Base-by-base conservation (phyloP, 257 asterid genomes). In the Nicotiana sylvestris region DNA sequence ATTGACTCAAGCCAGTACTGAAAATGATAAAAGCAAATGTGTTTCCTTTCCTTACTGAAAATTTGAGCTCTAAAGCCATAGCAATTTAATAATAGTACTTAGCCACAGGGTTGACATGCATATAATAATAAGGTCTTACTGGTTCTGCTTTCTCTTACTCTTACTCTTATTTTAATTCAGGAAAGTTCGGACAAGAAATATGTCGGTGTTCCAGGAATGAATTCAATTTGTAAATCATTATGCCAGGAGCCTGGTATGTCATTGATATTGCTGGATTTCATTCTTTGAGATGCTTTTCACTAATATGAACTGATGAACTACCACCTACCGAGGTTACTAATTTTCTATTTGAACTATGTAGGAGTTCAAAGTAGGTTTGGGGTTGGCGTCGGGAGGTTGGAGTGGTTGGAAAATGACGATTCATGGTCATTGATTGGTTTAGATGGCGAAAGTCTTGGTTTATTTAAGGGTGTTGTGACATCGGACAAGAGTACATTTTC, bases 181-280 rank as follows among this genome's bases (percentile, higher is more conserved):
- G 97, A 92, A 83, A 94, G 83, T 85, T 80, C 82, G 87, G 85
- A 68, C 82, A 87, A 87, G 90, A 95, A 89, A 87, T 93, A 90
- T 87, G 95, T 93, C 51, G 99, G 98, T 64, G 83, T 93, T 58
- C 97, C 99, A 32, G 98, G 98, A 84, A 95, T 95, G 99, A 95
- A 92, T 89, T 91, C 97, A 51, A 86, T 93, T 82, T 93, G 98
- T 90, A 90, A 76, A 87, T 92, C 97, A 46, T 90, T 93, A 86
- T 92, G 92, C 82, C 77, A 61, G 37, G 97, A 95, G 88, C 89
- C 97, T 56, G 98, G 98, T 95, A 86, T 78, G 90, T 64, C 37
- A 43, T 46, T 70, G 53, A 32, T 82, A 64, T 70, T 18, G 9
- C 82, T 78, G 57, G 66, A 21, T 29, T 6, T 61, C 82, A n/a